Conservation (phyloP, 495 filamentous ascomycete genomes). For the Collariella sp. region DNA sequence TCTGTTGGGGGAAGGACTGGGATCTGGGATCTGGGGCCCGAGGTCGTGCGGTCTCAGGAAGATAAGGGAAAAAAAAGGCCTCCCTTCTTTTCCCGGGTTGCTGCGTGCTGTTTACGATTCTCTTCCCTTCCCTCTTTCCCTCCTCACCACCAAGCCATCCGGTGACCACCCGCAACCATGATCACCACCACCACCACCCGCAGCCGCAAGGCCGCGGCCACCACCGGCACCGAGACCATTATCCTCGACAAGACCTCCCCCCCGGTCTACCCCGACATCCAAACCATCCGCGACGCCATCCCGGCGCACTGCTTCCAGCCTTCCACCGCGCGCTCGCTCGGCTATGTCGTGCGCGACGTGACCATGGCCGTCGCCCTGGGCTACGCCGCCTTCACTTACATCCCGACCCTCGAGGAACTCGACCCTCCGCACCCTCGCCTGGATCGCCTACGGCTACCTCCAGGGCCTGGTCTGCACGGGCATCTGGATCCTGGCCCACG, state of each 20-base stretch:
- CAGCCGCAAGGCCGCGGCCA: slow-evolving; percentile 14
- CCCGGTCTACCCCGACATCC: slow-evolving; percentile 62
- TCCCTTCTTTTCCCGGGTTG: neutral
- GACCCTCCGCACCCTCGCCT: slow-evolving; percentile 46
- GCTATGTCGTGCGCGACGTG: slow-evolving; percentile 64
- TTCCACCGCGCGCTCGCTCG: slow-evolving; percentile 50
- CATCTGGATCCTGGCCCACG: slow-evolving; percentile 78
- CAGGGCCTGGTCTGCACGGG: slow-evolving; percentile 77
- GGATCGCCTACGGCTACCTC: slow-evolving; percentile 59
- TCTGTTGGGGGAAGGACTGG: neutral
- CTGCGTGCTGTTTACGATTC: neutral
- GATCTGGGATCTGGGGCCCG: too few relatives aligned
- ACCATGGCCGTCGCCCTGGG: slow-evolving; percentile 51
- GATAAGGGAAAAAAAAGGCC: neutral
- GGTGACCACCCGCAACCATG: slow-evolving; percentile 10
- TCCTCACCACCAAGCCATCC: neutral
- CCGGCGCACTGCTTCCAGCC: slow-evolving; percentile 72
- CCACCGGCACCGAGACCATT: slow-evolving; percentile 17
- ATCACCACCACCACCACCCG: slow-evolving; percentile 13
- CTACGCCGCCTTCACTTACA: slow-evolving; percentile 56
- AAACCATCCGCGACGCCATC: slow-evolving; percentile 71
- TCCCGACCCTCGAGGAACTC: slow-evolving; percentile 48
- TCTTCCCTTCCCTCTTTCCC: neutral
- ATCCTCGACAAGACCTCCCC: slow-evolving; percentile 56
- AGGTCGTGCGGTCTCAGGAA: too few relatives aligned